phyloP scores from a whole-genome alignment of 1,284 basidiomycete genomes.

The Ceratobasidium sp. region DNA sequence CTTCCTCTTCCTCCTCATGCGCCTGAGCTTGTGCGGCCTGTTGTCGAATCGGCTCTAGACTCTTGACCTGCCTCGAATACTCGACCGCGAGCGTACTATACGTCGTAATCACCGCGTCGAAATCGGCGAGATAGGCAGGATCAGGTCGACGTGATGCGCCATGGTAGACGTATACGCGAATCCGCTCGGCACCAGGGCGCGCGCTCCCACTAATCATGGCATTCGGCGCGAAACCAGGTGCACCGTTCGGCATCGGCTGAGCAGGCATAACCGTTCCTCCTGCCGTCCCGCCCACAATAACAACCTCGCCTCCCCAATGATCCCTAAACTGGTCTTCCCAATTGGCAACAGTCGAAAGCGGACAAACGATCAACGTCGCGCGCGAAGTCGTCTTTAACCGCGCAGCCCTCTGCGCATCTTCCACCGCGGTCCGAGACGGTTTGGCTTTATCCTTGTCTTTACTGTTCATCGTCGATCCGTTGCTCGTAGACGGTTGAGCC shows the following conservation, averaged over 20 bases:
- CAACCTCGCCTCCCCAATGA: constrained; percentile 90
- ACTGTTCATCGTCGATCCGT: constrained; percentile 51
- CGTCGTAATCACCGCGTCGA: constrained; percentile 98
- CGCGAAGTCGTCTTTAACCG: constrained; percentile 85
- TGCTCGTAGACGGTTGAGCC: constrained; percentile 7
- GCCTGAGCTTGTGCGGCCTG: constrained; percentile 51
- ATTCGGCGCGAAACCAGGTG: constrained; percentile 35
- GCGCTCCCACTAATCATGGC: constrained; percentile 40
- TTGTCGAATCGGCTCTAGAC: constrained; percentile 60
- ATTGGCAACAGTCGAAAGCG: constrained; percentile 95
- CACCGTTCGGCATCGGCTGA: constrained; percentile 49
- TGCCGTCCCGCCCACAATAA: constrained; percentile 80
- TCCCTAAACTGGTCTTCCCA: constrained; percentile 99
- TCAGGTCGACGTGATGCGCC: constrained; percentile 91
- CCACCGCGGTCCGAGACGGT: constrained; percentile 70
- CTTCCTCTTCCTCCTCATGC: constrained; percentile 53
- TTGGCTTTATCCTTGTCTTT: constrained; percentile 71
- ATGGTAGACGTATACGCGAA: constrained; percentile 93
- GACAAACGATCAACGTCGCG: constrained; percentile 96
- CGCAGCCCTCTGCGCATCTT: constrained; percentile 75
- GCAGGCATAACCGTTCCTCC: constrained; percentile 58
- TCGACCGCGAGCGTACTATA: constrained; percentile 97
- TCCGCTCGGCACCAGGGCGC: constrained; percentile 41
- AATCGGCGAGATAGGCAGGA: constrained; percentile 86
- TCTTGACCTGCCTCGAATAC: constrained; percentile 89